These are phyloP conservation scores for Cryptomeria japonica DNA, from an alignment of 75 land plant species.

Conservation along the genomic window DNA sequence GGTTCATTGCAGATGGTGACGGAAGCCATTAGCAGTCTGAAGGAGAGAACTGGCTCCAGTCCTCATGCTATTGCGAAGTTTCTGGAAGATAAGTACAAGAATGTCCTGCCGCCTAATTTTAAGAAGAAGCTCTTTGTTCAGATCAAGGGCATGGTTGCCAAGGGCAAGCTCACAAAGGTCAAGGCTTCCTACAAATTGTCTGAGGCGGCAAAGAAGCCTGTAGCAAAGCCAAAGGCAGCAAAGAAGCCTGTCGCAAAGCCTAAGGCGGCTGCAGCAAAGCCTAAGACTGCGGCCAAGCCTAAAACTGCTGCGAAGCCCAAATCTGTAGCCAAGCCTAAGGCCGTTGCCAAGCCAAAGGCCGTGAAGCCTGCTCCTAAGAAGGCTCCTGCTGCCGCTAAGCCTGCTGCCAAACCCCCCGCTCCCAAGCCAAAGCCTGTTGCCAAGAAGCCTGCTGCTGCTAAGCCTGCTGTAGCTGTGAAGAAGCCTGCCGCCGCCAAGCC, in stretches of 20 bases:
- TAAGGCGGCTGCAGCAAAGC: not conserved
- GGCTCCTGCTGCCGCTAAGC: not conserved
- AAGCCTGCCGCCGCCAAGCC: not conserved
- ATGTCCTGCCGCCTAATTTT: constrained; percentile 55
- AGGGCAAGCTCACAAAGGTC: constrained; percentile 70
- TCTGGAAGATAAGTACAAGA: constrained; percentile 71
- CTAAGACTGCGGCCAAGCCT: not conserved
- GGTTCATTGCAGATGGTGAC: constrained; percentile 59
- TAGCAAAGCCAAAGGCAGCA: constrained; percentile 24
- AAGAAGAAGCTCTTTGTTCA: constrained; percentile 63
- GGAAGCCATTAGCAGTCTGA: constrained; percentile 76
- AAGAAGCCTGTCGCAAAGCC: constrained; percentile 8
- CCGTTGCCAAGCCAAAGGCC: not conserved
- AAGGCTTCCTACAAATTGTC: constrained; percentile 76
- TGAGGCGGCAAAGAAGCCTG: constrained; percentile 21
- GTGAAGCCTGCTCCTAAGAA: not conserved
- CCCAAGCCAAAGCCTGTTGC: not conserved
- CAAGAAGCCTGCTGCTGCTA: not conserved
- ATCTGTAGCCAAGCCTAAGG: not conserved
- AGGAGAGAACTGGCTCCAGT: constrained; percentile 85
- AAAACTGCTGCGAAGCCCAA: not conserved
- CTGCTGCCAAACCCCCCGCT: not conserved
- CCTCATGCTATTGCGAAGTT: constrained; percentile 79
- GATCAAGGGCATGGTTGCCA: constrained; percentile 52
- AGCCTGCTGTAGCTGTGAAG: not conserved